phyloP scores from a whole-genome alignment of 352 stramenopile genomes.

The Pythium phragmitis region DNA sequence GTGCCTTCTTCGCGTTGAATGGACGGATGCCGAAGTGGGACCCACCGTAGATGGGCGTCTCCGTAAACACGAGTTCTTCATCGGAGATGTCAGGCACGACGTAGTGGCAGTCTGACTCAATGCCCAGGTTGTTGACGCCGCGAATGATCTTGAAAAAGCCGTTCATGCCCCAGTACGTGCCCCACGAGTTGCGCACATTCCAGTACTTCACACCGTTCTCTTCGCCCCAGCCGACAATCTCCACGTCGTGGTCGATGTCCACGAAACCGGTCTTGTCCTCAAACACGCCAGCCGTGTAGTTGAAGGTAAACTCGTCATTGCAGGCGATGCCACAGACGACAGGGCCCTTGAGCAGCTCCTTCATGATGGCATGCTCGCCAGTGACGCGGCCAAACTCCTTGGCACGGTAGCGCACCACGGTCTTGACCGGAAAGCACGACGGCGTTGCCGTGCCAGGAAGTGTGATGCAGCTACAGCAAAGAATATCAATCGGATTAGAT shows the following conservation, averaged over 20 bases:
- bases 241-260: slow-evolving; percentile 85
- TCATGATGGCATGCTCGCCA: slow-evolving; percentile 82
- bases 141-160: slow-evolving; percentile 95
- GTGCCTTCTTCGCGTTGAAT: slow-evolving; percentile 62
- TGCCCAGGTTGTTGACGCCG: slow-evolving; percentile 91
- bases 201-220: slow-evolving; percentile 93
- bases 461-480: slow-evolving; percentile 56
- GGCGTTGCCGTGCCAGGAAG: slow-evolving; percentile 41
- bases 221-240: slow-evolving; percentile 92
- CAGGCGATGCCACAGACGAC: slow-evolving; percentile 94
- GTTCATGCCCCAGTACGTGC: slow-evolving; percentile 94
- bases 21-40: slow-evolving; percentile 75
- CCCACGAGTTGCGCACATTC: slow-evolving; percentile 96
- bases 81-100: slow-evolving; percentile 82
- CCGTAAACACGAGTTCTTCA: slow-evolving; percentile 79
- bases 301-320: slow-evolving; percentile 70
- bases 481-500: background rate
- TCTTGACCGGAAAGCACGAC: slow-evolving; percentile 71
- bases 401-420: slow-evolving; percentile 78
- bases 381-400: slow-evolving; percentile 64
- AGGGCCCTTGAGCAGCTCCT: slow-evolving; percentile 78
- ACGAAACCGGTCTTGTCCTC: slow-evolving; percentile 87
- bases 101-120: slow-evolving; percentile 90
- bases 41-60: slow-evolving; percentile 68
- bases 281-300: slow-evolving; percentile 93